Percentiles rank a stretch among this genome's conserved stretches.
phyloP scores from a whole-genome alignment of 1,284 basidiomycete genomes.

The Lentinula novae-zelandiae region DNA sequence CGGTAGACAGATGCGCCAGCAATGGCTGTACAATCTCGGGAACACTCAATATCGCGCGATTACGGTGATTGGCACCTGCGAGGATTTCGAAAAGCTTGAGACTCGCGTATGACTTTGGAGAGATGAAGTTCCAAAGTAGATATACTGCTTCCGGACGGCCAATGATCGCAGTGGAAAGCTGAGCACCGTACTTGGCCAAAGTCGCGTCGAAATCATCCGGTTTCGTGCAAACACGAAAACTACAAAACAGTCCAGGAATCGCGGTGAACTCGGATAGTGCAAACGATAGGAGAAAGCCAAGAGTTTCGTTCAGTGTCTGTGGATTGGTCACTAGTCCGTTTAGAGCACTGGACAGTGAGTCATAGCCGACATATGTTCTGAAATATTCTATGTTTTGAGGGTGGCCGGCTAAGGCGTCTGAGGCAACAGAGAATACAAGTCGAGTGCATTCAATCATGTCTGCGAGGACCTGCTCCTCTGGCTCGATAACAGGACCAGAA shows the following conservation, averaged over 20 bases:
- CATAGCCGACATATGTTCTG: constrained; percentile 61
- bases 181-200: constrained; percentile 30
- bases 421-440: constrained; percentile 57
- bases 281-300: constrained; percentile 63
- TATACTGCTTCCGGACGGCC: constrained; percentile 52
- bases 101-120: constrained; percentile 35
- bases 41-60: constrained; percentile 61
- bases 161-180: constrained; percentile 38
- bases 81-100: constrained; percentile 63
- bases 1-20: constrained; percentile 38
- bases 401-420: constrained; percentile 59
- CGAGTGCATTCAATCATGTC: constrained; percentile 52
- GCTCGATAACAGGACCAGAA: constrained; percentile 32
- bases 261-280: constrained; percentile 56
- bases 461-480: constrained; percentile 37
- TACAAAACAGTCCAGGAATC: constrained; percentile 46
- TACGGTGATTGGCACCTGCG: constrained; percentile 56
- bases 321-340: constrained; percentile 44
- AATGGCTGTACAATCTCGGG: constrained; percentile 51
- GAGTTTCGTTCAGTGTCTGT: constrained; percentile 44
- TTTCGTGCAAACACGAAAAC: constrained; percentile 31
- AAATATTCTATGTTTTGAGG: constrained; percentile 61
- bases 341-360: constrained; percentile 55
- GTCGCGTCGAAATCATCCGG: constrained; percentile 38
- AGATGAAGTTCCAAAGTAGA: constrained; percentile 50